Evolutionary conservation across 2,329 filamentous ascomycete genomes (phyloP).

Genomic region (Talaromyces albobiverticillius): DNA sequence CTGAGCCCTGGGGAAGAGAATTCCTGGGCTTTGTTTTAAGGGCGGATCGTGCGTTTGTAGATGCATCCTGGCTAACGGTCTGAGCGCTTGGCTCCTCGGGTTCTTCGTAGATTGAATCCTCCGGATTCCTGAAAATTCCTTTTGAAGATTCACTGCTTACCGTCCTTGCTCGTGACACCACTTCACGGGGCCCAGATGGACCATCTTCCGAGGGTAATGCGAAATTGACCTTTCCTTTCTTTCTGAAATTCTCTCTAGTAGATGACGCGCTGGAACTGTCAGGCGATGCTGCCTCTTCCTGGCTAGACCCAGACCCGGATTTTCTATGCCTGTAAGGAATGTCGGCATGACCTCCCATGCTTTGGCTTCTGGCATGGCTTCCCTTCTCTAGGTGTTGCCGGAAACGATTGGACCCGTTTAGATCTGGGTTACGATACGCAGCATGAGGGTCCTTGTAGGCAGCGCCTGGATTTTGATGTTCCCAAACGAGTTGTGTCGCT

Average conservation of each 20-base stretch:
- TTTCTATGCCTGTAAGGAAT: conserved; percentile 4
- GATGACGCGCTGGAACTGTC: conserved; percentile 2
- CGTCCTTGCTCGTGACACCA: conserved; percentile 26
- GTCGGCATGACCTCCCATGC: conserved; percentile 13
- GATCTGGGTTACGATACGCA: conserved; percentile 45
- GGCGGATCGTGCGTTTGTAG: conserved; percentile 40
- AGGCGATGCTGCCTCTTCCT: conserved; percentile 10
- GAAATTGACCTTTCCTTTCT: conserved; percentile 33
- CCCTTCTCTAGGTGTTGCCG: conserved; percentile 44
- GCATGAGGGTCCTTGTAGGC: conserved; percentile 49
- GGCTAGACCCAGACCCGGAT: conserved; percentile 17
- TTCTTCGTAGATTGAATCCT: conserved; percentile 79
- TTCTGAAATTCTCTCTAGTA: conserved; percentile 6
- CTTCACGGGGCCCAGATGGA: conserved; percentile 13
- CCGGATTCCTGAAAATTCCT: conserved; percentile 57
- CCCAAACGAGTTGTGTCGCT: conserved; percentile 63
- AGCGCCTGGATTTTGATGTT: conserved; percentile 56
- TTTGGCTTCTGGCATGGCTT: conserved; percentile 45
- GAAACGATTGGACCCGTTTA: conserved; percentile 29
- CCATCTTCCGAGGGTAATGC: conserved; percentile 30
- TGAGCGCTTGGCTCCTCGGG: conserved; percentile 53
- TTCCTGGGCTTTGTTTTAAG: conserved; percentile 63
- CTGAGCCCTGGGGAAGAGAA: conserved; percentile 46
- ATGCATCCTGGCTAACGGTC: conserved; percentile 20
- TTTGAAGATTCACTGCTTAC: conserved; percentile 41